Evolutionary conservation across 139 green algal genomes (phyloP).

Genomic region (Diplosphaera chodatii): DNA sequence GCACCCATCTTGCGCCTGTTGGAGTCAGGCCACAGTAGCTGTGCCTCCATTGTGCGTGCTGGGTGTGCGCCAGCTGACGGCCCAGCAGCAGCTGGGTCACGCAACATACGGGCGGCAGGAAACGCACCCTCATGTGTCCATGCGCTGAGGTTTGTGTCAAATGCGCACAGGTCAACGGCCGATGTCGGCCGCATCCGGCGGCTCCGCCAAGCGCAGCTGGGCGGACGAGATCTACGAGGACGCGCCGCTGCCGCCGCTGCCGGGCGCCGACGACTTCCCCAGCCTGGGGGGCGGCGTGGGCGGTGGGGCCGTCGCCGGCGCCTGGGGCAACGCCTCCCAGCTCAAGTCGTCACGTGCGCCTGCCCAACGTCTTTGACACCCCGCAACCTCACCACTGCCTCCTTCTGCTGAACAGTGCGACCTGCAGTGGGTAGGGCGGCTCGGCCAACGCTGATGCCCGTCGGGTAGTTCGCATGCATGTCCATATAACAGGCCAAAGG

Average conservation of each 20-base stretch:
- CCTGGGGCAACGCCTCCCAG: slow-evolving; percentile 3
- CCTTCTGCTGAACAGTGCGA: too few relatives aligned
- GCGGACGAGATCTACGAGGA: background rate
- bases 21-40: too few relatives aligned
- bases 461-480: too few relatives aligned
- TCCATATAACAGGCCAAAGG: too few relatives aligned
- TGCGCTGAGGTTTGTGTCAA: background rate
- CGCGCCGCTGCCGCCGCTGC: background rate
- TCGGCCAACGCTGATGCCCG: too few relatives aligned
- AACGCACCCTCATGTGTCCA: background rate
- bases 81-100: too few relatives aligned
- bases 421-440: too few relatives aligned
- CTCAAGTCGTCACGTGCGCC: background rate
- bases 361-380: background rate
- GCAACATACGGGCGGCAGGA: too few relatives aligned
- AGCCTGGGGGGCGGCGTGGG: background rate
- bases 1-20: too few relatives aligned
- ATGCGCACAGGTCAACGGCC: background rate
- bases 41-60: too few relatives aligned
- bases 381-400: too few relatives aligned
- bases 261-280: background rate
- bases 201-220: background rate
- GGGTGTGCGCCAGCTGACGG: too few relatives aligned
- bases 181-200: background rate
- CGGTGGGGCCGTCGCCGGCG: background rate